Conservation (phyloP, 108 stramenopile species). For the Thalassiosira profunda region DNA sequence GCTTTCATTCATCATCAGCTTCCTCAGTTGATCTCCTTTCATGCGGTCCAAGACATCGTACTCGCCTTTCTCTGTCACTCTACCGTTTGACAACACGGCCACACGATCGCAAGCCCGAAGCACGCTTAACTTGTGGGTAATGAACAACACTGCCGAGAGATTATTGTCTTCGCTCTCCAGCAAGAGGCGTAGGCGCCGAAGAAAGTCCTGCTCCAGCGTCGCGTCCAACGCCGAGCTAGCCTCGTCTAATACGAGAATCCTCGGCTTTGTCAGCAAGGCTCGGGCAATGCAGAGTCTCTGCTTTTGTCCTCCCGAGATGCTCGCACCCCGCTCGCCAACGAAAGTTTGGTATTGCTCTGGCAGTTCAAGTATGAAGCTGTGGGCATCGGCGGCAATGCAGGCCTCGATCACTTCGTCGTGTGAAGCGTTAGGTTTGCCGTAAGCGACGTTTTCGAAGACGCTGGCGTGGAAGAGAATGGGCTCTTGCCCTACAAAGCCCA, state of each 20-base stretch:
- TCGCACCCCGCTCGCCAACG: slow-evolving; percentile 76
- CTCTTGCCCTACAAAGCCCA: slow-evolving; percentile 87
- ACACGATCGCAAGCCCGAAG: slow-evolving; percentile 39
- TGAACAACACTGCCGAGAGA: slow-evolving; percentile 41
- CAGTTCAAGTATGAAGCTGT: slow-evolving; percentile 74
- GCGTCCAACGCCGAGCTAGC: slow-evolving; percentile 45
- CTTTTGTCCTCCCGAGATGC: slow-evolving; percentile 89
- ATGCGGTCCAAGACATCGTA: no score
- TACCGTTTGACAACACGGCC: slow-evolving; percentile 32
- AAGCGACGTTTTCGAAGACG: slow-evolving; percentile 81
- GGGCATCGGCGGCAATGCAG: slow-evolving; percentile 60
- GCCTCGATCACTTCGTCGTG: slow-evolving; percentile 58
- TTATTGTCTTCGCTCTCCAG: slow-evolving; percentile 46
- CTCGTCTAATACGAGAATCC: slow-evolving; percentile 52
- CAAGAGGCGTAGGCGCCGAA: slow-evolving; percentile 28
- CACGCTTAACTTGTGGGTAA: slow-evolving; percentile 47
- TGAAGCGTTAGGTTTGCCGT: slow-evolving; percentile 59
- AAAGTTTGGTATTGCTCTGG: slow-evolving; percentile 70
- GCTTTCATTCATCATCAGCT: no score
- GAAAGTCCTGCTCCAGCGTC: slow-evolving; percentile 41
- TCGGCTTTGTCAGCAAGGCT: slow-evolving; percentile 75
- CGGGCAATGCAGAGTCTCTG: slow-evolving; percentile 94
- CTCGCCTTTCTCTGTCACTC: no score
- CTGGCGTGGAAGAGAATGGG: slow-evolving; percentile 81
- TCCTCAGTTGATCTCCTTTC: no score